Conservation (phyloP, 495 filamentous ascomycete species). For the Aspergillus sparsus region DNA sequence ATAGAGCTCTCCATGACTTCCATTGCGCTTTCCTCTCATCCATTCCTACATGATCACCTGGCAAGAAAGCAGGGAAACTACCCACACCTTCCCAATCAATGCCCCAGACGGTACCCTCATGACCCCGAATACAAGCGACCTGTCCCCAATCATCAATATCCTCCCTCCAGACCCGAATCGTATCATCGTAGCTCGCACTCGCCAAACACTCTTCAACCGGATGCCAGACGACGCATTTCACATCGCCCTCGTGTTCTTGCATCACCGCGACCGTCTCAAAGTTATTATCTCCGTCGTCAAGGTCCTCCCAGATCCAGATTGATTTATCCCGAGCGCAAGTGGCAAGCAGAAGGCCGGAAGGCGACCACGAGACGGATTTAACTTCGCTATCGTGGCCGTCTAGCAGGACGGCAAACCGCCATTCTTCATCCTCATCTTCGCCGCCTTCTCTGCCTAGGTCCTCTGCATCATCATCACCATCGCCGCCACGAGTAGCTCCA, state of each 20-base stretch:
- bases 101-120: slow-evolving; percentile 82
- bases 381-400: slow-evolving; percentile 95
- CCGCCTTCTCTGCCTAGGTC: slow-evolving; percentile 19
- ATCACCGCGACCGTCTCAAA: slow-evolving; percentile 95
- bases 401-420: slow-evolving; percentile 82
- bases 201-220: slow-evolving; percentile 79
- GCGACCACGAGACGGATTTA: slow-evolving; percentile 79
- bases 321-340: slow-evolving; percentile 90
- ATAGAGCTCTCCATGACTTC: slow-evolving; percentile 42
- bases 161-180: slow-evolving; percentile 83
- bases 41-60: not conserved
- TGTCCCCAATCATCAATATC: slow-evolving; percentile 93
- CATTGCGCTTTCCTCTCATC: slow-evolving; percentile 34
- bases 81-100: slow-evolving; percentile 70
- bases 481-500: slow-evolving; percentile 3
- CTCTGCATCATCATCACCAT: slow-evolving; percentile 18
- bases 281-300: slow-evolving; percentile 79
- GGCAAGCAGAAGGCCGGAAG: slow-evolving; percentile 78
- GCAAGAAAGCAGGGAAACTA: slow-evolving; percentile 24
- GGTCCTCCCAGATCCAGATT: slow-evolving; percentile 99
- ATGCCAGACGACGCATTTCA: slow-evolving; percentile 92
- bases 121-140: slow-evolving; percentile 75
- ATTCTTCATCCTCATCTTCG: slow-evolving; percentile 72
- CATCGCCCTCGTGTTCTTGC: slow-evolving; percentile 90
- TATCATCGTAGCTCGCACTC: slow-evolving; percentile 89